These are phyloP conservation scores for Exobasidium rhododendri DNA, from an alignment of 1,284 basidiomycete species.

Conservation along the genomic window DNA sequence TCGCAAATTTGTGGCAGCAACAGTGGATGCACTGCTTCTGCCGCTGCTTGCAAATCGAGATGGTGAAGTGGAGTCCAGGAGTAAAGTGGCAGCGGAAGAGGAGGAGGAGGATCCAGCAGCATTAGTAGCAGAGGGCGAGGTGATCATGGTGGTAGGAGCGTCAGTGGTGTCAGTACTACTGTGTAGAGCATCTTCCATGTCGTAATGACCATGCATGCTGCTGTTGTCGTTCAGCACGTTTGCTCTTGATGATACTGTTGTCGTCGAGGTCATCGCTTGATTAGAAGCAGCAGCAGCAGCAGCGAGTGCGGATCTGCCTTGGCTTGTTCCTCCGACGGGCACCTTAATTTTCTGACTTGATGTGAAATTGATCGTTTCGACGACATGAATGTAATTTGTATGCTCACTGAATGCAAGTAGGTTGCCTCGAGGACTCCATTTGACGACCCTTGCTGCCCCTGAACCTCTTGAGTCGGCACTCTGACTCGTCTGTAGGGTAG, in stretches of 20 bases:
- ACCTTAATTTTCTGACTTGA: slow-evolving; percentile 14
- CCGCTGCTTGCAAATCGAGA: slow-evolving; percentile 11
- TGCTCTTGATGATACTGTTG: not conserved
- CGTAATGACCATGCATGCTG: not conserved
- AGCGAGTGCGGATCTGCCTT: not conserved
- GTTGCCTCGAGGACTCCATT: slow-evolving; percentile 37
- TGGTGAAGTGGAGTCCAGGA: slow-evolving; percentile 5
- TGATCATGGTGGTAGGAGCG: not conserved
- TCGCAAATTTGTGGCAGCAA: not conserved
- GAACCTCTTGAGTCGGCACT: not conserved
- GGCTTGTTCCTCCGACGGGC: not conserved
- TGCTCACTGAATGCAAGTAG: slow-evolving; percentile 44
- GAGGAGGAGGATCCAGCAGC: too few species aligned
- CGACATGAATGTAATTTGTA: slow-evolving; percentile 29
- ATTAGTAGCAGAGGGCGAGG: too few species aligned
- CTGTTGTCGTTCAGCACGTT: not conserved
- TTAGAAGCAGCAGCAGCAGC: too few species aligned
- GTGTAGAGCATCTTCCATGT: not conserved
- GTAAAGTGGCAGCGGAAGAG: not conserved
- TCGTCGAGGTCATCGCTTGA: too few species aligned
- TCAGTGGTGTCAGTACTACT: not conserved
- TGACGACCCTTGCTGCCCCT: slow-evolving; percentile 36
- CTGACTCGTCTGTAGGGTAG: slow-evolving; percentile 30
- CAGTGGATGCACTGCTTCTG: not conserved
- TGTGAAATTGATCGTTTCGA: slow-evolving; percentile 33